Conservation (phyloP, 495 filamentous ascomycete genomes). For the Aspergillus homomorphus region DNA sequence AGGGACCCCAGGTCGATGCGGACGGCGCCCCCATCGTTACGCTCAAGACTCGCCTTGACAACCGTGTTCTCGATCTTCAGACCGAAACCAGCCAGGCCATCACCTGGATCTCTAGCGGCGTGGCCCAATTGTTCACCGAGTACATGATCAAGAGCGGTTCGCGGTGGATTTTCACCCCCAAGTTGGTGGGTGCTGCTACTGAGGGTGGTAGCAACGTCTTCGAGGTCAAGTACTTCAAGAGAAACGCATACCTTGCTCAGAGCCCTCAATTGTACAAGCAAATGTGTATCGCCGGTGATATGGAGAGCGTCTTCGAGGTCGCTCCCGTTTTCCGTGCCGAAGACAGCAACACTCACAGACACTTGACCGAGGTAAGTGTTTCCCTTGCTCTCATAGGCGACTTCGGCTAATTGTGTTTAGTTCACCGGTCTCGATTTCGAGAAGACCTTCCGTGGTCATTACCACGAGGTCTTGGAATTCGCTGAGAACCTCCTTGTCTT, state of each 20-base stretch:
- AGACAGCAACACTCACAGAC: constrained; percentile 92
- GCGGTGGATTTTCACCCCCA: constrained; percentile 85
- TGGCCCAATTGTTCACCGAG: constrained; percentile 74
- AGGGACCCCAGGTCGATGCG: constrained; percentile 43
- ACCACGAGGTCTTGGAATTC: constrained; percentile 78
- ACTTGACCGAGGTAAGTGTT: constrained; percentile 75
- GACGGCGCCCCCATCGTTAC: constrained; percentile 61
- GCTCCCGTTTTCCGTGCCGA: constrained; percentile 94
- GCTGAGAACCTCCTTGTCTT: constrained; percentile 82
- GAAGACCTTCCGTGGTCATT: constrained; percentile 87
- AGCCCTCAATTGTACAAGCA: constrained; percentile 97
- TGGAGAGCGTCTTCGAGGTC: constrained; percentile 85
- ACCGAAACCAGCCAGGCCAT: constrained; percentile 87
- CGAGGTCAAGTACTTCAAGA: constrained; percentile 85
- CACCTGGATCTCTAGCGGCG: constrained; percentile 73
- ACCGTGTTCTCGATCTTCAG: constrained; percentile 86
- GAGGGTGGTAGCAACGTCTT: constrained; percentile 96
- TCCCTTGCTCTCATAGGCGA: constrained; percentile 49
- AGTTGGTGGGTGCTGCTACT: constrained; percentile 83
- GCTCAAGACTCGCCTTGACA: constrained; percentile 76
- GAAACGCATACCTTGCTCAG: constrained; percentile 82
- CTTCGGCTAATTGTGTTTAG: constrained; percentile 22
- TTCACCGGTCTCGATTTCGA: constrained; percentile 97
- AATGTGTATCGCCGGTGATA: constrained; percentile 88
- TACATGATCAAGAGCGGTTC: constrained; percentile 76